Conservation (phyloP, 352 stramenopile genomes). For the Phytophthora palmivora region DNA sequence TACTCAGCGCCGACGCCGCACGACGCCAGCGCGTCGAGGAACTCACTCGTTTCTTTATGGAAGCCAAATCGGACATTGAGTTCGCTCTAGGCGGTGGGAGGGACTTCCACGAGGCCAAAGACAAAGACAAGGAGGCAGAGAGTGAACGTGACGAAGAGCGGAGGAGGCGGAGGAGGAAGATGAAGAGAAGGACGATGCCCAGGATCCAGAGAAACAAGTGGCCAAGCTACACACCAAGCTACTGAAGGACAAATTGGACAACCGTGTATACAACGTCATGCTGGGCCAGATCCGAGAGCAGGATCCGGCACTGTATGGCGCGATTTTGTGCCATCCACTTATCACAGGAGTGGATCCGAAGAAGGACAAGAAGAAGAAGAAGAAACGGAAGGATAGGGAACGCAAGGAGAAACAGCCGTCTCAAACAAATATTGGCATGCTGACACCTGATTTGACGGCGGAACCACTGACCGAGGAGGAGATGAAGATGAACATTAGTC, state of each 20-base stretch:
- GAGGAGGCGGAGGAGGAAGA: slow-evolving; percentile 66
- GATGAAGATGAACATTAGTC: slow-evolving; percentile 68
- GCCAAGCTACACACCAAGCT: slow-evolving; percentile 62
- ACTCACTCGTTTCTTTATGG: slow-evolving; percentile 90
- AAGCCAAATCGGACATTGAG: slow-evolving; percentile 91
- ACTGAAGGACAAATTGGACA: slow-evolving; percentile 74
- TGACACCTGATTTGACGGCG: slow-evolving; percentile 71
- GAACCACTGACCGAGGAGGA: slow-evolving; percentile 61
- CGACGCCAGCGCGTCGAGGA: slow-evolving; percentile 86
- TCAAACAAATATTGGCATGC: slow-evolving; percentile 56
- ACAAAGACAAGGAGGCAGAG: slow-evolving; percentile 75
- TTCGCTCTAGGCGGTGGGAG: slow-evolving; percentile 79
- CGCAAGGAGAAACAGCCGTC: slow-evolving; percentile 70
- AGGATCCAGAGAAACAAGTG: slow-evolving; percentile 54
- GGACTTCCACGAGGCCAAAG: slow-evolving; percentile 73
- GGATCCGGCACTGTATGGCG: slow-evolving; percentile 83
- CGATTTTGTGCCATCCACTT: slow-evolving; percentile 86
- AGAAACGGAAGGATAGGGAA: slow-evolving; percentile 86
- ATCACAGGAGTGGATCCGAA: slow-evolving; percentile 79
- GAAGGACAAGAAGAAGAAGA: slow-evolving; percentile 87
- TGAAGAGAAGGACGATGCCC: slow-evolving; percentile 49
- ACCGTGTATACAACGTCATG: slow-evolving; percentile 82
- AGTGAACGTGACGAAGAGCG: slow-evolving; percentile 73
- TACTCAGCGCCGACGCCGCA: slow-evolving; percentile 78
- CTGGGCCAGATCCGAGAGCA: slow-evolving; percentile 78